phyloP scores from a whole-genome alignment of 768 basidiomycete species.

The Clavaria fumosa region DNA sequence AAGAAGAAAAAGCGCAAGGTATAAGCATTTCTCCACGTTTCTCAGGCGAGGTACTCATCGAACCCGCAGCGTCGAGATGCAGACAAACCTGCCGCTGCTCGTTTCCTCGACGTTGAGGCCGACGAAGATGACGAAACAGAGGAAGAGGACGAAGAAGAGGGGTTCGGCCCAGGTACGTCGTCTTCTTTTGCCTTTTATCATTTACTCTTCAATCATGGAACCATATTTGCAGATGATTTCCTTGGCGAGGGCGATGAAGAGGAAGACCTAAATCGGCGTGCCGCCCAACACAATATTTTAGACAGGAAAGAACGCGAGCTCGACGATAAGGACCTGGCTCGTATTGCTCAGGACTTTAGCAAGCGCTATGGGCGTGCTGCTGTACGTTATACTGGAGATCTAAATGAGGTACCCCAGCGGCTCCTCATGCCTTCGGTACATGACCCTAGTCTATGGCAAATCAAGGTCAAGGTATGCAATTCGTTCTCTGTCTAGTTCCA shows the following conservation, averaged over 20 bases:
- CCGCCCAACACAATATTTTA: slow-evolving; percentile 42
- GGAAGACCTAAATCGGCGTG: slow-evolving; percentile 33
- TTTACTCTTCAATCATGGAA: slow-evolving; percentile 5
- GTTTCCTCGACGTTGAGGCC: slow-evolving; percentile 92
- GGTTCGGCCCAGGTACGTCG: slow-evolving; percentile 37
- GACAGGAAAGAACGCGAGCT: slow-evolving; percentile 53
- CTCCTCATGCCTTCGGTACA: slow-evolving; percentile 93
- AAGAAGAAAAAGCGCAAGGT: slow-evolving; percentile 61
- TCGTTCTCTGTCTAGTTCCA: too few relatives aligned
- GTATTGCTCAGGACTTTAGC: slow-evolving; percentile 69
- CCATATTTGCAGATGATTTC: slow-evolving; percentile 40
- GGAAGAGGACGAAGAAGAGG: slow-evolving; percentile 77
- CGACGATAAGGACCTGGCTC: slow-evolving; percentile 65
- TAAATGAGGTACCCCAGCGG: slow-evolving; percentile 86
- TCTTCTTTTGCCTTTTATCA: neutral
- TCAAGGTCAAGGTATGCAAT: slow-evolving; percentile 87
- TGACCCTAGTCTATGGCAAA: slow-evolving; percentile 92
- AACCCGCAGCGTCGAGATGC: slow-evolving; percentile 41
- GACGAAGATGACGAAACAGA: slow-evolving; percentile 96
- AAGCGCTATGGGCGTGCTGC: slow-evolving; percentile 60
- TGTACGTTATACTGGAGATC: slow-evolving; percentile 74
- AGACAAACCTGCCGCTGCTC: slow-evolving; percentile 47
- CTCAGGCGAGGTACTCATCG: slow-evolving; percentile 5
- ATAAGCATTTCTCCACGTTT: neutral
- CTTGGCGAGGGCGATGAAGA: slow-evolving; percentile 56